Evolutionary conservation across 2,329 filamentous ascomycete genomes (phyloP), one percentile per base, ranked within the genome.

Genomic region (Beauveria sp.): DNA sequence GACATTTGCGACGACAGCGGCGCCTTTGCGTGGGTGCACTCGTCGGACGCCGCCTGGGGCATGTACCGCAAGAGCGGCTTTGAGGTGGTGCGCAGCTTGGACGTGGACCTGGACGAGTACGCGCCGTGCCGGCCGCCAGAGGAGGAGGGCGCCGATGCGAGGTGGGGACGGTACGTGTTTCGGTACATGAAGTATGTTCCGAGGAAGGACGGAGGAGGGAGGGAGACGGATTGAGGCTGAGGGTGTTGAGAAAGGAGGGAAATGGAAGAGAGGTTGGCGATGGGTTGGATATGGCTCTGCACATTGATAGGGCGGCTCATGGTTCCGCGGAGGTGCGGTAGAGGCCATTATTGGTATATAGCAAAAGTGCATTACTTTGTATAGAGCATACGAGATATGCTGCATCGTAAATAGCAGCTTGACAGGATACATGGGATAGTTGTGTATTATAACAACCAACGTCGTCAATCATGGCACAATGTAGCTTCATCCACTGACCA

Each of bases 1-100:
- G 54, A 64, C 14, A 64, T 68, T 6, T 70, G 70, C 54, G 71
- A 74, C 51, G 56, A 65, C 6, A 57, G 66, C 34, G 63, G 65
- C 3, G 68, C 67, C 9, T 70, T 73, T 47, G 68, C 67, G 40
- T 74, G 72, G 72, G 72, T 72, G 52, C 71, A 73, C 61, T 70
- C 72, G 18, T 74, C 71, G 7, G 70, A 72, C 61, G 66, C 64
- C 6, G 70, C 65, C 1, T 70, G 66, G 65, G 56, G 30, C n/a
- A 64, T 70, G 59, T 75, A 72, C 46, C 64, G 64, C 41, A 70
- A 69, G 63, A 64, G 64, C 34, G 71, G 70, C 1, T 74, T 72
- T 48, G 65, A 67, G 53, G 63, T 68, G 8, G 67, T 70, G 8
- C 68, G 69, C 7, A 65, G 53, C 16, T 65, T 73, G 18, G 68